Conservation (phyloP, 1,284 basidiomycete species). For the Pascua sp. region DNA sequence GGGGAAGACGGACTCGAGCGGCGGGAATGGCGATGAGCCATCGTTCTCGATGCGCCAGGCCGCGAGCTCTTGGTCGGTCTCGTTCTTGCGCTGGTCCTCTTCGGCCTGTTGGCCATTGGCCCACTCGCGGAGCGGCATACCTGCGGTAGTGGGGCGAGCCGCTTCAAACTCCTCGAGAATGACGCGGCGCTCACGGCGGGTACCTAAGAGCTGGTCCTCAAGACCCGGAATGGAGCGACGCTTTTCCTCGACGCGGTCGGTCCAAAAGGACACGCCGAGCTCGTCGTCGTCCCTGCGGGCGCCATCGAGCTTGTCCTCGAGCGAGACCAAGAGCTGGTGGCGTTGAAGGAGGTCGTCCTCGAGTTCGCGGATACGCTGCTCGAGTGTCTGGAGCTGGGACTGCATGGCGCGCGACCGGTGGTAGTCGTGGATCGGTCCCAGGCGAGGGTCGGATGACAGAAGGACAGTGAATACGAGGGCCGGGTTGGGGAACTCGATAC, state of each 20-base stretch:
- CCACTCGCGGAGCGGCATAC: constrained; percentile 24
- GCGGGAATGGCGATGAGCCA: constrained; percentile 28
- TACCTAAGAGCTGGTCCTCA: constrained; percentile 20
- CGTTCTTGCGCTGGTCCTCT: constrained; percentile 7
- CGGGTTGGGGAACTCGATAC: constrained; percentile 32
- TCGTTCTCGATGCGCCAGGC: constrained; percentile 35
- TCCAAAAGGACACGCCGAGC: constrained; percentile 37
- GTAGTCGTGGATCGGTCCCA: constrained; percentile 38
- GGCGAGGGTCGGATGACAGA: constrained; percentile 42
- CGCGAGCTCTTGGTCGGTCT: constrained; percentile 36
- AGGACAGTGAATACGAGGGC: constrained; percentile 46
- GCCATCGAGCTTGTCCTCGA: constrained; percentile 34
- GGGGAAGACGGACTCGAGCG: constrained; percentile 35
- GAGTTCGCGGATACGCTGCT: constrained; percentile 23
- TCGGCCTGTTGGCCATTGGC: constrained; percentile 20
- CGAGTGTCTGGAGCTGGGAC: constrained; percentile 23
- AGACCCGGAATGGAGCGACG: constrained; percentile 24
- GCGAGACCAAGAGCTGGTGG: constrained; percentile 31
- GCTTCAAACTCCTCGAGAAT: constrained; percentile 31
- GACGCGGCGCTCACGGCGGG: constrained; percentile 19
- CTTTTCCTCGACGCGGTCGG: constrained; percentile 38
- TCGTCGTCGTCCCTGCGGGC: constrained; percentile 27
- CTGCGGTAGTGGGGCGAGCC: constrained; percentile 9
- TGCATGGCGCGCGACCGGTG: constrained; percentile 38
- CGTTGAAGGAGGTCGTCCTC: constrained; percentile 32